These are phyloP conservation scores for Silene uniflora DNA, from an alignment of 148 eudicot species.

Conservation along the genomic window DNA sequence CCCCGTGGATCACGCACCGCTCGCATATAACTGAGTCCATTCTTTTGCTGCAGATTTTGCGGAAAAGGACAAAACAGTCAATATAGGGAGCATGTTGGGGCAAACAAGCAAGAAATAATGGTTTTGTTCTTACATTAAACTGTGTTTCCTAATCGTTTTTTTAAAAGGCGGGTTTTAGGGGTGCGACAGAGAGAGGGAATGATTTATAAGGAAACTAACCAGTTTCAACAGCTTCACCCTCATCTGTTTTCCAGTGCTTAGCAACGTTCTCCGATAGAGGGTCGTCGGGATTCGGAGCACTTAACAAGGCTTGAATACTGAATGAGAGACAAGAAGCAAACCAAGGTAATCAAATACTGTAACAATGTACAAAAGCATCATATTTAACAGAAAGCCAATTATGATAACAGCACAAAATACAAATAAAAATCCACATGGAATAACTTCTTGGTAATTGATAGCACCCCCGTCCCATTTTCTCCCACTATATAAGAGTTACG, in stretches of 20 bases:
- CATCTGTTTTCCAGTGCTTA: constrained; percentile 92
- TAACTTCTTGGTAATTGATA: neutral
- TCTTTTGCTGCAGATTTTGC: constrained; percentile 68
- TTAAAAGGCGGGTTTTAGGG: no score
- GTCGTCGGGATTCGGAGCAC: constrained; percentile 98
- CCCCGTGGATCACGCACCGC: constrained; percentile 47
- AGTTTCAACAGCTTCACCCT: constrained; percentile 92
- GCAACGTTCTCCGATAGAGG: constrained; percentile 97
- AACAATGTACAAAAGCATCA: neutral
- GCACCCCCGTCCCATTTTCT: neutral
- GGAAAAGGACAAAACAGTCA: constrained; percentile 1
- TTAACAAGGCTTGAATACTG: constrained; percentile 93
- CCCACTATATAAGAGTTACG: neutral
- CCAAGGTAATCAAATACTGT: constrained; percentile 10
- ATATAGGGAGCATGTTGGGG: neutral
- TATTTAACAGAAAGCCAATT: neutral
- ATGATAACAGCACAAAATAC: neutral
- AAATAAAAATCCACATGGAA: neutral
- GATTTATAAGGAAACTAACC: constrained; percentile 36
- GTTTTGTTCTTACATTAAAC: neutral
- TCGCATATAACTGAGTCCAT: constrained; percentile 90
- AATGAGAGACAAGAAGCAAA: constrained; percentile 7
- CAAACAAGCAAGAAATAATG: neutral
- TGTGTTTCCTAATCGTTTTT: neutral
- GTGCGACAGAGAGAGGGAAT: no score